Percentiles rank a stretch among this genome's conserved stretches.
phyloP scores from a whole-genome alignment of 2,329 filamentous ascomycete genomes.

The Fusarium chlamydosporum region DNA sequence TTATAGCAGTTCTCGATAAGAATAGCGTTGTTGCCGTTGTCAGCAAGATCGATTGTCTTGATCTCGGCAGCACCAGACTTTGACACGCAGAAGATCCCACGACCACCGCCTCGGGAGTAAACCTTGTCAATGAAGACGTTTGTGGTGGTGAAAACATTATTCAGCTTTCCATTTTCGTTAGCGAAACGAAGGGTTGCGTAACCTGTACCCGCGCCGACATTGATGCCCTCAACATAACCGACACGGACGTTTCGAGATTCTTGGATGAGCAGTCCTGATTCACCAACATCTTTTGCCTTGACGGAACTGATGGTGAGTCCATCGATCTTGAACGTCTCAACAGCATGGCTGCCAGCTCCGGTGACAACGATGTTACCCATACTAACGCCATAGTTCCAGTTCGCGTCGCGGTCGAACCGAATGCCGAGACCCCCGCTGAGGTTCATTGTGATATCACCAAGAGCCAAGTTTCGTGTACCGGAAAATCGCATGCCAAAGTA shows the following conservation, averaged over 20 bases:
- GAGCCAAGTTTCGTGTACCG: slow-evolving; percentile 62
- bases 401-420: slow-evolving; percentile 69
- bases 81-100: slow-evolving; percentile 71
- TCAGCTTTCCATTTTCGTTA: slow-evolving; percentile 67
- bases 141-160: slow-evolving; percentile 63
- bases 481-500: slow-evolving; percentile 71
- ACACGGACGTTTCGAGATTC: slow-evolving; percentile 66
- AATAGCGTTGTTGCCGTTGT: slow-evolving; percentile 69
- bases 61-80: slow-evolving; percentile 68
- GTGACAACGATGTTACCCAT: slow-evolving; percentile 67
- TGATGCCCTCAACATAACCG: slow-evolving; percentile 69
- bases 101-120: slow-evolving; percentile 68
- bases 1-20: slow-evolving; percentile 74
- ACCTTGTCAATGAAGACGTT: slow-evolving; percentile 69
- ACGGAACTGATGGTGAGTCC: slow-evolving; percentile 66
- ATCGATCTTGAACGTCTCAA: slow-evolving; percentile 73
- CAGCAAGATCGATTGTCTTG: slow-evolving; percentile 62
- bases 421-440: slow-evolving; percentile 68
- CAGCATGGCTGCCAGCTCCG: slow-evolving; percentile 68
- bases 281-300: slow-evolving; percentile 67
- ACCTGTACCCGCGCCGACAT: slow-evolving; percentile 66
- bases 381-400: slow-evolving; percentile 66
- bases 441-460: slow-evolving; percentile 69
- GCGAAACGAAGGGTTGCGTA: slow-evolving; percentile 71
- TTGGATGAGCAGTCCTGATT: slow-evolving; percentile 70